These are phyloP conservation scores for Paramicrosporidium saccamoebae DNA, from an alignment of 371 early-diverging fungal genomes.

Conservation along the genomic window DNA sequence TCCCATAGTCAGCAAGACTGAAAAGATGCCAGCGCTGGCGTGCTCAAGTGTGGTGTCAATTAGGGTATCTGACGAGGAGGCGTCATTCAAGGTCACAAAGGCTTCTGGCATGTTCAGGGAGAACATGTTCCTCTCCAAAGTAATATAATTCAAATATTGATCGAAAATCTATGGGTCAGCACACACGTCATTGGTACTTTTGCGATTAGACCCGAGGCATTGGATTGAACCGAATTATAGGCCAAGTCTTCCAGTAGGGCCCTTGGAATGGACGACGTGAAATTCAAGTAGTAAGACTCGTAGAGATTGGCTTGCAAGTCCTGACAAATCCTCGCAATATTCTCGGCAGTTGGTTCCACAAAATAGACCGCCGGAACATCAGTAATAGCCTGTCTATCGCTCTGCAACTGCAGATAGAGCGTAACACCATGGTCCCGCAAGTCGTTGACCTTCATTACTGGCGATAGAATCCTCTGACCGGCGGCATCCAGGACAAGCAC, in stretches of 20 bases:
- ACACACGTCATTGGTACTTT: constrained; percentile 9
- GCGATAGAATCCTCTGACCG: constrained; percentile 79
- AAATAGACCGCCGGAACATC: constrained; percentile 97
- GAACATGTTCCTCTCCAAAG: constrained; percentile 73
- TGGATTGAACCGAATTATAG: constrained; percentile 21
- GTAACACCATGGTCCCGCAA: constrained; percentile 93
- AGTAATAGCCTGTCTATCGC: constrained; percentile 40
- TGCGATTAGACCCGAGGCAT: constrained; percentile 29
- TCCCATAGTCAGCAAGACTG: constrained; percentile 68
- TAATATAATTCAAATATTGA: constrained; percentile 74
- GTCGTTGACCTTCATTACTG: constrained; percentile 83
- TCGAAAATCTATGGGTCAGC: constrained; percentile 32
- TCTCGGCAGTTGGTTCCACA: constrained; percentile 58
- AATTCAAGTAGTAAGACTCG: constrained; percentile 80
- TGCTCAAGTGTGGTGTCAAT: constrained; percentile 38
- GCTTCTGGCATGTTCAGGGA: constrained; percentile 52
- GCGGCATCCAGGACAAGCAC: constrained; percentile 78
- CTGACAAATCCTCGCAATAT: constrained; percentile 29
- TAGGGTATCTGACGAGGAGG: constrained; percentile 27
- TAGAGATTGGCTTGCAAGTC: constrained; percentile 71
- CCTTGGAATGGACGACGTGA: constrained; percentile 53
- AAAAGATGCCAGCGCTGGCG: constrained; percentile 47
- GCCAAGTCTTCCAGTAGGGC: constrained; percentile 78
- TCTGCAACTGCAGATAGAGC: constrained; percentile 47
- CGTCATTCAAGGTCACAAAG: constrained; percentile 41